Evolutionary conservation across 2,329 filamentous ascomycete genomes (phyloP).

Genomic region (Bipolaris cookei): DNA sequence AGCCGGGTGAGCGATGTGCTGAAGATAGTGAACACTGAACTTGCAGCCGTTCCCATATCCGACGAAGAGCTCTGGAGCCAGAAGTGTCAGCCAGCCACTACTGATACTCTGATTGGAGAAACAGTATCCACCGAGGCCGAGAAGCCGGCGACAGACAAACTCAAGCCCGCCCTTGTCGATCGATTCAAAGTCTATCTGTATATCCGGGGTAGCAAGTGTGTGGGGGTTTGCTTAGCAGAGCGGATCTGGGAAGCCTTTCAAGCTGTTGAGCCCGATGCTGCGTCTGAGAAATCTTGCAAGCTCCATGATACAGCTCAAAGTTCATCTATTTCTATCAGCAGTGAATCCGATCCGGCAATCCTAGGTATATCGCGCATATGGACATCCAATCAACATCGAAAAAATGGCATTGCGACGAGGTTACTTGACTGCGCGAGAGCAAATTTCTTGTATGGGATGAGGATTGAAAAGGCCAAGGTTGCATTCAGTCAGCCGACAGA

Average conservation of each 20-base stretch:
- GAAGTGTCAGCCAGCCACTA: conserved; percentile 31
- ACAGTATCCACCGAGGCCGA: conserved; percentile 31
- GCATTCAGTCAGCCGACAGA: conserved; percentile 72
- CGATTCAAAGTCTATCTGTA: conserved; percentile 68
- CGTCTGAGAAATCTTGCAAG: conserved; percentile 25
- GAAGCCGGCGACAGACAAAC: conserved; percentile 35
- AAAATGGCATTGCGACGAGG: conserved; percentile 63
- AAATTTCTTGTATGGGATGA: conserved; percentile 63
- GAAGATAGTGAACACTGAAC: conserved; percentile 67
- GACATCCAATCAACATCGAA: conserved; percentile 63
- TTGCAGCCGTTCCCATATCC: conserved; percentile 65
- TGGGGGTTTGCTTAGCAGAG: conserved; percentile 67
- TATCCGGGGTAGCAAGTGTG: conserved; percentile 65
- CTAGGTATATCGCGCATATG: conserved; percentile 70
- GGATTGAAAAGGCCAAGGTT: conserved; percentile 61
- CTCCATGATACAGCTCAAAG: conserved; percentile 24
- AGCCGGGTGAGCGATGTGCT: conserved; percentile 62
- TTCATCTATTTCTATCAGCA: conserved; percentile 53
- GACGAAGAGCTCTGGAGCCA: conserved; percentile 65
- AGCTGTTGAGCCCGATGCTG: conserved; percentile 51
- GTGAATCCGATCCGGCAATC: conserved; percentile 55
- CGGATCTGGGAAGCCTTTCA: conserved; percentile 63
- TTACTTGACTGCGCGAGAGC: conserved; percentile 63
- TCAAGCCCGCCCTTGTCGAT: conserved; percentile 44
- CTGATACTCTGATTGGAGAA: conserved; percentile 1